Conservation (phyloP, 257 asterid species). For the Salvia rosmarinus region DNA sequence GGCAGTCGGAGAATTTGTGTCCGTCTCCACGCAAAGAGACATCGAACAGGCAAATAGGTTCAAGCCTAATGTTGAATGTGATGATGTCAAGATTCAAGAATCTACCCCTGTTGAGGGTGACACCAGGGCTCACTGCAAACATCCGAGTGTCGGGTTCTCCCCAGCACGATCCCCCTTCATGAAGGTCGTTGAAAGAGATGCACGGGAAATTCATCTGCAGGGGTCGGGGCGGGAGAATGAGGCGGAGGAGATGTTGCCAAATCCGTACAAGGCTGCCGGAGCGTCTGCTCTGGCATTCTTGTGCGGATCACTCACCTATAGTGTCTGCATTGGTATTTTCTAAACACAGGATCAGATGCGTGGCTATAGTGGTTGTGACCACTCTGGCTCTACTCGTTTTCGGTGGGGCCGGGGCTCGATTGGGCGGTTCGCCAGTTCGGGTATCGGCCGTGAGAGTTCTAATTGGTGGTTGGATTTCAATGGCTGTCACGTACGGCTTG, state of each 20-base stretch:
- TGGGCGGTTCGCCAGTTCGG: conserved; percentile 57
- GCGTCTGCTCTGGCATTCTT: conserved; percentile 60
- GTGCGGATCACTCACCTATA: conserved; percentile 60
- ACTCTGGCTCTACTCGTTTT: conserved; percentile 45
- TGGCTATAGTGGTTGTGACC: conserved; percentile 42
- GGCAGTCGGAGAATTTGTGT: conserved; percentile 69
- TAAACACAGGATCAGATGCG: conserved; percentile 30
- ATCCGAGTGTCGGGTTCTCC: too few species aligned
- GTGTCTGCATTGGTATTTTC: conserved; percentile 42
- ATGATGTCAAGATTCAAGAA: conserved; percentile 7
- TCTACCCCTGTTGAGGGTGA: too few species aligned
- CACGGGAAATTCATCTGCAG: too few species aligned
- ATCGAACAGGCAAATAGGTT: conserved; percentile 35
- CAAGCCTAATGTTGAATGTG: background rate
- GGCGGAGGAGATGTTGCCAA: conserved; percentile 38
- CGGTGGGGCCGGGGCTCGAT: conserved; percentile 57
- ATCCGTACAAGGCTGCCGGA: conserved; percentile 55
- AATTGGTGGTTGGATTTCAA: conserved; percentile 70
- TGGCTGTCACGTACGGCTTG: conserved; percentile 64
- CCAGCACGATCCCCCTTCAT: conserved; percentile 45
- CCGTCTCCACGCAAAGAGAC: conserved; percentile 66
- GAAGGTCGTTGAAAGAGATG: conserved; percentile 39
- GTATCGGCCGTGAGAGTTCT: conserved; percentile 54
- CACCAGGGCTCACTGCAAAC: too few species aligned
- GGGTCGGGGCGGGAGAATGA: too few species aligned